These are phyloP conservation scores for Marasmius oreades DNA, from an alignment of 1,284 basidiomycete species.

Conservation along the genomic window DNA sequence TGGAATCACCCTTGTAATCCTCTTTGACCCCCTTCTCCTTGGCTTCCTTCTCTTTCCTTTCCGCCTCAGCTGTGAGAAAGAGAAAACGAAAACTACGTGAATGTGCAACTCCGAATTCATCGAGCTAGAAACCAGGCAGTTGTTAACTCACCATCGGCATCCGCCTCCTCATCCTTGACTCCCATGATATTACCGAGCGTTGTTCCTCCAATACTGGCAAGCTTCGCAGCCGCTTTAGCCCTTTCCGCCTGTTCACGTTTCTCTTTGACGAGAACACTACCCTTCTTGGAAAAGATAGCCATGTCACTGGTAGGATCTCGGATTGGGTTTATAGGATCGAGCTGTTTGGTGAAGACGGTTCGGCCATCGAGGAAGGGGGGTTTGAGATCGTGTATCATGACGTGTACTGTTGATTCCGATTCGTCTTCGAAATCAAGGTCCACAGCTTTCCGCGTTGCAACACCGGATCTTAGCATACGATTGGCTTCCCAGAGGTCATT, in stretches of 20 bases:
- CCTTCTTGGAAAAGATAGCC: constrained; percentile 95
- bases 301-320: constrained; percentile 92
- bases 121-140: constrained; percentile 14
- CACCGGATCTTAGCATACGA: constrained; percentile 93
- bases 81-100: constrained; percentile 56
- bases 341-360: constrained; percentile 93
- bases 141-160: constrained; percentile 68
- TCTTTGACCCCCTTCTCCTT: constrained; percentile 58
- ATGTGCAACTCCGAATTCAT: constrained; percentile 60
- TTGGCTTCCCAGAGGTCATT: constrained; percentile 99
- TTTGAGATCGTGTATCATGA: constrained; percentile 95
- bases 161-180: constrained; percentile 91
- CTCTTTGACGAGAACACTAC: constrained; percentile 89
- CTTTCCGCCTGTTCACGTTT: constrained; percentile 95
- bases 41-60: constrained; percentile 49
- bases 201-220: constrained; percentile 91
- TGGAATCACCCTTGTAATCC: constrained; percentile 91
- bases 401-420: constrained; percentile 92
- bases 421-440: constrained; percentile 94
- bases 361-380: constrained; percentile 98
- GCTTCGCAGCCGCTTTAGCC: constrained; percentile 92
- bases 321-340: constrained; percentile 97
- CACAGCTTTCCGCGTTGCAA: constrained; percentile 81
- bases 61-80: constrained; percentile 55
- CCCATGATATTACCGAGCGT: constrained; percentile 96